phyloP scores from a whole-genome alignment of 495 filamentous ascomycete genomes.

The Opeltia flavorubescens region DNA sequence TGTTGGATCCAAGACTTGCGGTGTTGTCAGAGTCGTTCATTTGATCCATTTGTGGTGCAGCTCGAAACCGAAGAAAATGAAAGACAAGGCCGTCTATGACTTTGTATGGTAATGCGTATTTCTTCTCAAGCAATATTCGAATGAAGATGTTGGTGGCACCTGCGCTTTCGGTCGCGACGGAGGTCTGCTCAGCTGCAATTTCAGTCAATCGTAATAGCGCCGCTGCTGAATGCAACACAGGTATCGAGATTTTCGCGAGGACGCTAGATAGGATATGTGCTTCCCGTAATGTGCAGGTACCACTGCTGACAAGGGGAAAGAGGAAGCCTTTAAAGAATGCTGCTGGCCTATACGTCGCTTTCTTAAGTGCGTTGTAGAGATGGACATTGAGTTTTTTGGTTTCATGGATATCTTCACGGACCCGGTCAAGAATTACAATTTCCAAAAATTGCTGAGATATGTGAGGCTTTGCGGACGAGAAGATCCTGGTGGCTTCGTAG shows the following conservation, averaged over 20 bases:
- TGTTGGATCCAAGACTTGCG: slow-evolving; percentile 26
- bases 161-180: slow-evolving; percentile 55
- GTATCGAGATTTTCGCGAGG: slow-evolving; percentile 63
- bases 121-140: slow-evolving; percentile 83
- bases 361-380: slow-evolving; percentile 83
- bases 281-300: slow-evolving; percentile 77
- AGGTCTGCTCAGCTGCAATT: slow-evolving; percentile 76
- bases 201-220: slow-evolving; percentile 86
- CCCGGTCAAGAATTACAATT: slow-evolving; percentile 68
- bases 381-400: slow-evolving; percentile 90
- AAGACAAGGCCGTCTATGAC: slow-evolving; percentile 91
- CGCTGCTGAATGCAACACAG: slow-evolving; percentile 82
- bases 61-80: slow-evolving; percentile 83
- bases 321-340: slow-evolving; percentile 95
- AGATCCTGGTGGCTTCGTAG: slow-evolving; percentile 77
- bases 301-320: slow-evolving; percentile 67
- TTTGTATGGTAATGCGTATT: slow-evolving; percentile 89
- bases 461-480: slow-evolving; percentile 63
- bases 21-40: not conserved
- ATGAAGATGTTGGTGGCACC: slow-evolving; percentile 88
- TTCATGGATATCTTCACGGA: slow-evolving; percentile 77
- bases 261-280: slow-evolving; percentile 81
- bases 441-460: slow-evolving; percentile 70
- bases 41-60: slow-evolving; percentile 20
- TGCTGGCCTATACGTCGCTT: slow-evolving; percentile 85